Evolutionary conservation across 345 rosid species (phyloP), one percentile per base, ranked within the genome.

Genomic region (Anastatica hierochuntica): DNA sequence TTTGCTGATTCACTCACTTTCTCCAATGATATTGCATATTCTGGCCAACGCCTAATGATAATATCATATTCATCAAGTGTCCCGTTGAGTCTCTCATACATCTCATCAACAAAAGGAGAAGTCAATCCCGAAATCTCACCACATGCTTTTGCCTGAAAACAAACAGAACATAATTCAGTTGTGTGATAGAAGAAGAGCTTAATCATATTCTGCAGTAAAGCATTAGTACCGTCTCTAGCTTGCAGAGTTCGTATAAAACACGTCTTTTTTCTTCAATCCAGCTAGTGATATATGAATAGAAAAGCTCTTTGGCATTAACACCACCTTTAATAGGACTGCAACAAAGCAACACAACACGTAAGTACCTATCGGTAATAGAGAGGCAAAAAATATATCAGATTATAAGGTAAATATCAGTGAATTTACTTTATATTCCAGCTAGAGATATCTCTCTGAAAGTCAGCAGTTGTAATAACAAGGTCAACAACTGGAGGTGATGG

Each of bases 41-140:
- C 94, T 45, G 98, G 98, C 98, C 98, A 92, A 44, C 76, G 80
- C 67, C 74, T 68, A 45, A 83, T 88, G 68, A 92, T 85, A 56
- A 85, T 70, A 65, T 81, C 94, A 60, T 87, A 88, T 43, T 76
- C 83, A 24, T 76, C 81, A 63, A 83, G 62, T 59, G 82, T 81
- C 61, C 69, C 79, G 61, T 73, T 74, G 45, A 92, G 74, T 58
- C 80, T 85, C 38, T 82, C 77, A 50, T 88, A 83, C 88, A 92
- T 85, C 40, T 85, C 95, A 59, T 92, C 94, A 8, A 92, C 68
- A 43, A 88, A 92, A 46, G 94, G 96, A 63, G 98, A 81, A 10
- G 95, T 85, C 18, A 88, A 83, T 60, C 81, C 87, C 37, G 74
- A 72, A 7, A 83, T 88, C 46, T 76, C 84, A 35, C 83, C 80